Evolutionary conservation across 2,329 filamentous ascomycete genomes (phyloP).

Genomic region (Ceratocystiopsis sp.): DNA sequence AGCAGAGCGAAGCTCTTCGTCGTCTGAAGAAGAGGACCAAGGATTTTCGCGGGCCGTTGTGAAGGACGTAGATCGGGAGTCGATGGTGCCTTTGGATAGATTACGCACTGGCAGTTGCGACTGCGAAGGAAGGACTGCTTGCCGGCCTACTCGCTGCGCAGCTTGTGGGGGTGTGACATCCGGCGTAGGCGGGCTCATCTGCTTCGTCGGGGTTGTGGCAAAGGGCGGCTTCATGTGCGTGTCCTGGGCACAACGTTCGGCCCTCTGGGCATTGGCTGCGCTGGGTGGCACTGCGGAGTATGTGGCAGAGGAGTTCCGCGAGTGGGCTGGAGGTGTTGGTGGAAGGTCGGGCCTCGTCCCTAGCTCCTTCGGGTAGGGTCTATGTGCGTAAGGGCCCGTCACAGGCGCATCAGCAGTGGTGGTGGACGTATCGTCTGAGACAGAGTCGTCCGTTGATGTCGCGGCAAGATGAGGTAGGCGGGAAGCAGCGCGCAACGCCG

Average conservation of each 20-base stretch:
- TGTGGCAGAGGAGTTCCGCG: slow-evolving; percentile 37
- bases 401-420: slow-evolving; percentile 16
- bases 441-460: slow-evolving; percentile 7
- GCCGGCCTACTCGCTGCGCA: slow-evolving; percentile 19
- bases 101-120: slow-evolving; percentile 30
- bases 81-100: slow-evolving; percentile 35
- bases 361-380: slow-evolving; percentile 25
- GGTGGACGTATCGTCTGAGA: slow-evolving; percentile 6
- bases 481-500: no score
- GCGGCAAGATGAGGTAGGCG: no score
- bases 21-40: slow-evolving; percentile 30
- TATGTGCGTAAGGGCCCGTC: slow-evolving; percentile 22
- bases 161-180: slow-evolving; percentile 54
- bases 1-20: slow-evolving; percentile 43
- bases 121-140: slow-evolving; percentile 23
- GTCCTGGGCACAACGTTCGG: slow-evolving; percentile 21
- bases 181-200: slow-evolving; percentile 54
- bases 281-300: slow-evolving; percentile 27
- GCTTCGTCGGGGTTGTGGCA: slow-evolving; percentile 39
- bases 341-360: slow-evolving; percentile 33
- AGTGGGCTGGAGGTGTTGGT: slow-evolving; percentile 46
- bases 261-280: slow-evolving; percentile 21
- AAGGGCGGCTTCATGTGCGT: slow-evolving; percentile 25
- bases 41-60: slow-evolving; percentile 51
- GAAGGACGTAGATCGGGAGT: slow-evolving; percentile 53